A percentile compares a stretch with the other conserved stretches of the same genome.
Conservation (phyloP, 1,139 yeast genomes). For the Yamadazyma mexicana region DNA sequence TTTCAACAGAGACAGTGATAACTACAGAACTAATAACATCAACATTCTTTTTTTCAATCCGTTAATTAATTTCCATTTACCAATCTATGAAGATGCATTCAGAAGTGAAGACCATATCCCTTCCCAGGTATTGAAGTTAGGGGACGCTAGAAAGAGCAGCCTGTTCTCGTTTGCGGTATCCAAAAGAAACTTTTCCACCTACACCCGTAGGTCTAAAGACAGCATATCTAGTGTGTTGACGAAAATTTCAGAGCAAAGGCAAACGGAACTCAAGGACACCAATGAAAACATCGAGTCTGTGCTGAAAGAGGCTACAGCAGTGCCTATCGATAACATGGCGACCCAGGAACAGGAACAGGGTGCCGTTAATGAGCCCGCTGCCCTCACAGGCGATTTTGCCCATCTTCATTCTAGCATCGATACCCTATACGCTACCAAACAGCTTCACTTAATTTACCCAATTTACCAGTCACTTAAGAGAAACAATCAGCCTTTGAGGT, state of each 20-base stretch:
- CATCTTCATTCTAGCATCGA: constrained; percentile 8
- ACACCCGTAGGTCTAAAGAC: neutral
- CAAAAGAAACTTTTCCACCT: constrained; percentile 11
- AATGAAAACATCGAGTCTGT: neutral
- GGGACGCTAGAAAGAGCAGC: constrained; percentile 14
- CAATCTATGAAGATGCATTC: constrained; percentile 8
- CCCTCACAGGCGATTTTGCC: neutral
- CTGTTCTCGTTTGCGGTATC: constrained; percentile 14
- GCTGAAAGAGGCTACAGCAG: no score
- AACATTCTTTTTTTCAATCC: constrained; percentile 16
- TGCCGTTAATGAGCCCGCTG: neutral
- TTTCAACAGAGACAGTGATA: constrained; percentile 38
- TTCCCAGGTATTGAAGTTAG: constrained; percentile 20
- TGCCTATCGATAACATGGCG: no score
- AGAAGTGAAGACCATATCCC: constrained; percentile 28
- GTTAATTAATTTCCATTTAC: constrained; percentile 3
- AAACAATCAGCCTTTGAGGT: constrained; percentile 33
- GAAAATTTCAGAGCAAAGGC: neutral
- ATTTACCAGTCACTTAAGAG: constrained; percentile 44
- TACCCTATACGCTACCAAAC: constrained; percentile 16
- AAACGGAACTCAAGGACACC: neutral
- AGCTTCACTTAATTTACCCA: constrained; percentile 39
- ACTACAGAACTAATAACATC: constrained; percentile 15
- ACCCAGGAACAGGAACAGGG: no score
- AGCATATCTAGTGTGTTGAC: neutral